Conservation (phyloP, 805 yeast species). For the Myxozyma kluyveri region DNA sequence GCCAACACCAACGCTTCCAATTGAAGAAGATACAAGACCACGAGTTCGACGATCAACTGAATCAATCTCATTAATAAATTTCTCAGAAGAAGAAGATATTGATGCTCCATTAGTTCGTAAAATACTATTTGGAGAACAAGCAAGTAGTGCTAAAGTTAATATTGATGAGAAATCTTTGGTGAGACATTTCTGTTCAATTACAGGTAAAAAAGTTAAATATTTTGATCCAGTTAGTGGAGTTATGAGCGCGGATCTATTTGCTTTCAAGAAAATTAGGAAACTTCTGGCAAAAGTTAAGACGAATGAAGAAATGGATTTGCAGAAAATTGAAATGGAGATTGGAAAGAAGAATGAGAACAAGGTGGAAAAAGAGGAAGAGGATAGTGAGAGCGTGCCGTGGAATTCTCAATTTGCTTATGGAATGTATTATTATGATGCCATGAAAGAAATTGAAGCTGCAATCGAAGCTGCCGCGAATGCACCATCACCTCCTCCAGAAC, state of each 20-base stretch:
- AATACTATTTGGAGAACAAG: conserved; percentile 61
- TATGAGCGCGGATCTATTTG: conserved; percentile 79
- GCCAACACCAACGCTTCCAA: too few relatives aligned
- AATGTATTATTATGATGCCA: conserved; percentile 15
- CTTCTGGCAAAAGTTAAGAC: conserved; percentile 49
- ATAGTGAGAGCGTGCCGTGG: conserved; percentile 43
- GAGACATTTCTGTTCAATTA: conserved; percentile 62
- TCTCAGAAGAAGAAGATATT: conserved; percentile 6
- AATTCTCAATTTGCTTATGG: conserved; percentile 45
- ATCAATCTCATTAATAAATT: conserved; percentile 13
- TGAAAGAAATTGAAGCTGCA: background rate
- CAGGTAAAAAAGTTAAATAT: conserved; percentile 76
- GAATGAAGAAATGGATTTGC: too few relatives aligned
- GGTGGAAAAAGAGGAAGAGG: conserved; percentile 45
- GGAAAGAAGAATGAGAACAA: conserved; percentile 27
- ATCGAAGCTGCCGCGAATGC: conserved; percentile 2
- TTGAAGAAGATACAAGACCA: background rate
- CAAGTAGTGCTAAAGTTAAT: conserved; percentile 8
- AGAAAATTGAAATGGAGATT: conserved; percentile 50
- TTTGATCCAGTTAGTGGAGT: conserved; percentile 86
- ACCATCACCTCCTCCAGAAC: background rate
- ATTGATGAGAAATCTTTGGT: background rate
- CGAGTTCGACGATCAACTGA: conserved; percentile 12
- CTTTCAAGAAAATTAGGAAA: conserved; percentile 61
- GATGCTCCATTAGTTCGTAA: conserved; percentile 37